Evolutionary conservation across 2,329 filamentous ascomycete species (phyloP).

Genomic region (Ophiostoma ulmi): DNA sequence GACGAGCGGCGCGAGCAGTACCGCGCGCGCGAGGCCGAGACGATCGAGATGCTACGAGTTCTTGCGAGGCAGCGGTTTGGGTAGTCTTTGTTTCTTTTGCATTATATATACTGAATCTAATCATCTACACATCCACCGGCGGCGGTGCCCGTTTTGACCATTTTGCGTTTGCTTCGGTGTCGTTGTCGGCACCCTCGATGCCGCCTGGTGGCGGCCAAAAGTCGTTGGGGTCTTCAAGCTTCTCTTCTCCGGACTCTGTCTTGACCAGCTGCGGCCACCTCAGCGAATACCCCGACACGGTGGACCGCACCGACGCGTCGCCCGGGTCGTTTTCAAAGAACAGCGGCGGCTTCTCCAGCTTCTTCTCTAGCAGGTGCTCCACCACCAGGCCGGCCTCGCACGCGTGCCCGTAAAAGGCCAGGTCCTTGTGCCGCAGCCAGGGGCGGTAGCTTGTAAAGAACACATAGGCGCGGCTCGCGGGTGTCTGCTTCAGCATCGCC

Average conservation of each 20-base stretch:
- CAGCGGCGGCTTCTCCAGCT: constrained; percentile 71
- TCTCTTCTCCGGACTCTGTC: background rate
- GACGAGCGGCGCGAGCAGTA: constrained; percentile 21
- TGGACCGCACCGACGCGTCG: constrained; percentile 73
- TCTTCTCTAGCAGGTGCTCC: constrained; percentile 72
- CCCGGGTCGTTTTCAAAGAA: constrained; percentile 88
- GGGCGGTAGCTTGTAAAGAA: constrained; percentile 94
- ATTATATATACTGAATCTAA: background rate
- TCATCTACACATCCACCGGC: background rate
- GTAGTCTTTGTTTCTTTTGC: background rate
- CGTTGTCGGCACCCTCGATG: constrained; percentile 6
- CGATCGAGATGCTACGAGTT: constrained; percentile 16
- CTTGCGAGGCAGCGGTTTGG: constrained; percentile 24
- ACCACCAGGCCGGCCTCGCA: constrained; percentile 66
- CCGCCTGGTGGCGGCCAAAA: constrained; percentile 25
- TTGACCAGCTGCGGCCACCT: constrained; percentile 51
- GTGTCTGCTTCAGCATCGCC: constrained; percentile 55
- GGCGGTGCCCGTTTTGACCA: constrained; percentile 7
- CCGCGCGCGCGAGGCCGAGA: constrained; percentile 20
- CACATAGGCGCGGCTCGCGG: constrained; percentile 64
- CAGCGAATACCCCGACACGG: constrained; percentile 73
- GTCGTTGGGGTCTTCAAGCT: constrained; percentile 20
- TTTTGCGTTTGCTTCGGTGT: background rate
- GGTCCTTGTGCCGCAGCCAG: constrained; percentile 79
- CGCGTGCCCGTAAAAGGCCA: constrained; percentile 79